Evolutionary conservation across 2,329 filamentous ascomycete genomes (phyloP), one percentile per base, ranked within the genome.

Genomic region (Tolypocladium tundrense): DNA sequence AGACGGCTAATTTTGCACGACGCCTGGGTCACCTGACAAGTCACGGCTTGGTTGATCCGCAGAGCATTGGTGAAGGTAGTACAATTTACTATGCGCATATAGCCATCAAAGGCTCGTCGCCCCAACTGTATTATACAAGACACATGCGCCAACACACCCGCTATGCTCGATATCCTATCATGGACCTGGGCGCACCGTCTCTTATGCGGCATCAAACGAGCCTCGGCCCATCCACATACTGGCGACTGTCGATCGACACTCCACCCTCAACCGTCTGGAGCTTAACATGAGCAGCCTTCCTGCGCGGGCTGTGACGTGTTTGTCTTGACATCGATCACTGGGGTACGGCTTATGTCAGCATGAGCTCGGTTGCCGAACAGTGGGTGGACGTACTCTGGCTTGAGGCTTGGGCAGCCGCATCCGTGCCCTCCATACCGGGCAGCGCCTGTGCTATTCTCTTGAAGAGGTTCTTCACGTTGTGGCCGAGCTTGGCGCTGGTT

Each of bases 391-490:
- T 79, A 94, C 90, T 96, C 77, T 93, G 90, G 72, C 77, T 86
- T 11, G 81, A 79, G 51, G 83, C 81, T 73, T 90, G 87, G 60
- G 86, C 86, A 66, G 88, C 86, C 66, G 87, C 85, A 64, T 91
- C 88, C 65, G 91, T 87, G 16, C 91, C 91, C 73, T 99, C 94
- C 94, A 99, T 97, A 27, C 94, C 94, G 9, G 94, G 94, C 66
- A 99, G 79, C 42, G 95, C 94, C 76, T 99, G 94, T 45, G 95
- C 94, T 84, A 99, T 99, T 79, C 91, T 88, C 81, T 92, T 90
- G 79, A 99, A 99, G 59, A 99, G 79, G 65, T 88, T 90, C 82
- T 99, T 99, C 66, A 99, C 95, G 71, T 99, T 99, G 75, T 97
- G 91, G 45, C 95, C 92, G 14, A 96, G 82, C 81, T 99, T 99